These are phyloP conservation scores for Claviceps maximensis DNA, from an alignment of 2,329 filamentous ascomycete genomes.

Conservation along the genomic window DNA sequence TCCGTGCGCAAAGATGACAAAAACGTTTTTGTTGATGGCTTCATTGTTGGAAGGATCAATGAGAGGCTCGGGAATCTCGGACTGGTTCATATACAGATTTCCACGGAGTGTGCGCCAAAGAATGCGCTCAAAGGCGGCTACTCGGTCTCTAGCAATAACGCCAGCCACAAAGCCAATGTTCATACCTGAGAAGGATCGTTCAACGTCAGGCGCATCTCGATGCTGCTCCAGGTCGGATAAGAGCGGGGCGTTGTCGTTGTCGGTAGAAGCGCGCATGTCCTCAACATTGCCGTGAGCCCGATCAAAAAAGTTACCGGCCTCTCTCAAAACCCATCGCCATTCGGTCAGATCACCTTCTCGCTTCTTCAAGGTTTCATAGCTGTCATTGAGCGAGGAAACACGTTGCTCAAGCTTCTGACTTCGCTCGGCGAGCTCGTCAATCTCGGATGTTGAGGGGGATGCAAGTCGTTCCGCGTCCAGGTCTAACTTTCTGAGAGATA, in stretches of 20 bases:
- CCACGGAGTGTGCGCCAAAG: constrained; percentile 93
- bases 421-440: constrained; percentile 87
- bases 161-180: constrained; percentile 98
- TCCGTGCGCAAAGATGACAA: constrained; percentile 97
- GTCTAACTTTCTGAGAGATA: constrained; percentile 77
- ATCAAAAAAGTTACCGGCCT: constrained; percentile 96
- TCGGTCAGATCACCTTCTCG: constrained; percentile 92
- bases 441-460: constrained; percentile 82
- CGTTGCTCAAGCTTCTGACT: constrained; percentile 87
- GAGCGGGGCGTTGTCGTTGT: constrained; percentile 84
- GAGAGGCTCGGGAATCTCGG: constrained; percentile 88
- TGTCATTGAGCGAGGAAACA: constrained; percentile 85
- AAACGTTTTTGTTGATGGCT: constrained; percentile 89
- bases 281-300: constrained; percentile 92
- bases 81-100: constrained; percentile 99
- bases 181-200: constrained; percentile 89
- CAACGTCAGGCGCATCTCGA: constrained; percentile 50
- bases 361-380: constrained; percentile 97
- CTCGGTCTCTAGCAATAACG: constrained; percentile 84
- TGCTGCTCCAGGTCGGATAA: constrained; percentile 88
- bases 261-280: constrained; percentile 82
- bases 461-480: constrained; percentile 80
- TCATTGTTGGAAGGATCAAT: constrained; percentile 89
- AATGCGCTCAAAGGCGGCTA: constrained; percentile 92
- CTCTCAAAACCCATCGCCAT: constrained; percentile 94